phyloP scores from a whole-genome alignment of 2,329 filamentous ascomycete genomes.

The Anisogramma anomala region DNA sequence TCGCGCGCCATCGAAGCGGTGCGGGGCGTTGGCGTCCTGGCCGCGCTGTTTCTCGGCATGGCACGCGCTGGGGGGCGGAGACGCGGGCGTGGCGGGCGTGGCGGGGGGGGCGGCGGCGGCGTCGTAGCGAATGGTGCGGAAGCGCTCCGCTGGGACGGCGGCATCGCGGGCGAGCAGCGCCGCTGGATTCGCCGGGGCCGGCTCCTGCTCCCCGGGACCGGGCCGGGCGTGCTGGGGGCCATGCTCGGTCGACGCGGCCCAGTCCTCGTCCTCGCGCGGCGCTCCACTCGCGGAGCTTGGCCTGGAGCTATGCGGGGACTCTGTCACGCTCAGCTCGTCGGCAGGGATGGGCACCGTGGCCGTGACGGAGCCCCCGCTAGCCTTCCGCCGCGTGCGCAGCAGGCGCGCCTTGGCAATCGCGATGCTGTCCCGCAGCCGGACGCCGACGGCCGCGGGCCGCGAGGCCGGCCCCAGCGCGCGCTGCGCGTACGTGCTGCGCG shows the following conservation, averaged over 20 bases:
- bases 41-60: neutral
- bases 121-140: constrained; percentile 8
- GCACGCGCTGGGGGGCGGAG: neutral
- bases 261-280: neutral
- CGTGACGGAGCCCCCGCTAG: neutral
- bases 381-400: constrained; percentile 4
- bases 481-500: neutral
- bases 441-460: neutral
- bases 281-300: neutral
- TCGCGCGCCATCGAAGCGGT: neutral
- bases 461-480: neutral
- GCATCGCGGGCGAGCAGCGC: constrained; percentile 7
- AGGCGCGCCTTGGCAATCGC: constrained; percentile 17
- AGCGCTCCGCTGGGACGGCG: constrained; percentile 6
- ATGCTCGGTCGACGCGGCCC: too few species aligned
- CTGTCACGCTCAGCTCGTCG: neutral
- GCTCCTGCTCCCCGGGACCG: neutral
- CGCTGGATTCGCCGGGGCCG: neutral
- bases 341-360: neutral
- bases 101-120: neutral
- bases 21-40: neutral
- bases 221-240: neutral
- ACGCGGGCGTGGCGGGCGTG: neutral
- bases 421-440: constrained; percentile 19
- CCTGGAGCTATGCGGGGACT: neutral